Base-by-base conservation (phyloP, 805 yeast genomes). In the Jamesozyma hellenica region DNA sequence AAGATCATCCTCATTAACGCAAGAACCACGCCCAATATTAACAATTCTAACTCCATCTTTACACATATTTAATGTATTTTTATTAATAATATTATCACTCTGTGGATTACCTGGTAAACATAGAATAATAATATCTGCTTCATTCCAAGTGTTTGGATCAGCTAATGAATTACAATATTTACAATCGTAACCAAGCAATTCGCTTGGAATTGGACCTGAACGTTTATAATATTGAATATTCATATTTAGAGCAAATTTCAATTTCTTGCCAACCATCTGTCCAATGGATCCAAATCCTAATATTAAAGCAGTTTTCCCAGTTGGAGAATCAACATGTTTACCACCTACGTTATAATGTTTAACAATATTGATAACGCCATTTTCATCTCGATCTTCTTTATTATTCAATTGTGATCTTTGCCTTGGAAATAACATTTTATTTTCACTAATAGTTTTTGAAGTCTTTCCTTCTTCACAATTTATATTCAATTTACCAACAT, bases 251-350 rank as follows among this genome's bases (percentile, higher is more conserved):
- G 45, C 52, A n/a, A 62, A 63, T 35, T 63, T 38, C 42, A 83
- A 65, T 49, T 79, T 68, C 35, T 58, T 60, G 3, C 78, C 92
- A 42, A 81, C 74, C 25, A 69, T 66, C 53, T 71, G 70, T 8
- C 94, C 94, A 49, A 83, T 83, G 16, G 75, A 66, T 1, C 94
- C 94, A 50, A 82, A 77, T 0, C 94, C 94, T 3, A 81, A 73
- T 27, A 83, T 68, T 3, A 78, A 74, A 1, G 69, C 86, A 18
- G 64, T 64, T 51, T 75, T 78, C 16, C 76, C 76, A 13, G 58
- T 55, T 6, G 87, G 86, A 4, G 75, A 67, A 16, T 57, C 74
- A 48, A 71, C 55, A 23, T 53, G 53, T 18, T 72, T 62, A 2
- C 72, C 67, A 31, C 75, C 78, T 2, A 75, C 58, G 15, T 53